A percentile compares a stretch with the other conserved stretches of the same genome.
Evolutionary conservation across 2,329 filamentous ascomycete genomes (phyloP).

Genomic region (Aaosphaeria pasadenensis): DNA sequence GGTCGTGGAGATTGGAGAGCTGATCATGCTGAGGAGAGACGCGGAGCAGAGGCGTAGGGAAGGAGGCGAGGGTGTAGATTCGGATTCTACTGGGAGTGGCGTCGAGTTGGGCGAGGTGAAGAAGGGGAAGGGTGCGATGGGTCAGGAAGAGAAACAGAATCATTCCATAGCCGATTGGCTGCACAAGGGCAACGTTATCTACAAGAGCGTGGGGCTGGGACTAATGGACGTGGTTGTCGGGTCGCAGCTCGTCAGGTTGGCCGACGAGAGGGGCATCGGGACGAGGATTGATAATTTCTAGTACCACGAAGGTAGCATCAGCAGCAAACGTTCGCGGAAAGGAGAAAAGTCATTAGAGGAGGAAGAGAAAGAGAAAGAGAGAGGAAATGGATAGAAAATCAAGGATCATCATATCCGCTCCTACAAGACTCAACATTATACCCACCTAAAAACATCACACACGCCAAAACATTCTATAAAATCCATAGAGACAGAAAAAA

Average conservation of each 20-base stretch:
- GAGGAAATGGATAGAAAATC: not conserved
- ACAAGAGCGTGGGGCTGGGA: slow-evolving; percentile 66
- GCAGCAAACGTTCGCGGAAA: not conserved
- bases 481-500: too few relatives aligned
- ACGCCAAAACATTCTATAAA: too few relatives aligned
- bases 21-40: slow-evolving; percentile 63
- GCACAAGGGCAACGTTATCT: slow-evolving; percentile 63
- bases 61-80: not conserved
- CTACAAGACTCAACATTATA: too few relatives aligned
- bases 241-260: slow-evolving; percentile 55
- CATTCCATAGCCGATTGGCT: slow-evolving; percentile 56
- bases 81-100: not conserved
- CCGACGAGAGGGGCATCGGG: slow-evolving; percentile 55
- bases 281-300: slow-evolving; percentile 50
- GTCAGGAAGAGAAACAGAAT: slow-evolving; percentile 22
- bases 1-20: slow-evolving; percentile 82
- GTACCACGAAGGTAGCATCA: slow-evolving; percentile 1
- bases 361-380: not conserved
- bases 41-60: slow-evolving; percentile 38
- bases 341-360: not conserved
- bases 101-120: slow-evolving; percentile 24
- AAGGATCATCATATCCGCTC: too few relatives aligned
- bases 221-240: slow-evolving; percentile 68
- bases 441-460: too few relatives aligned
- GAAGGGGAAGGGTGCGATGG: slow-evolving; percentile 13